These are phyloP conservation scores for Mortierella sp. DNA, from an alignment of 371 early-diverging fungal species.

Conservation along the genomic window DNA sequence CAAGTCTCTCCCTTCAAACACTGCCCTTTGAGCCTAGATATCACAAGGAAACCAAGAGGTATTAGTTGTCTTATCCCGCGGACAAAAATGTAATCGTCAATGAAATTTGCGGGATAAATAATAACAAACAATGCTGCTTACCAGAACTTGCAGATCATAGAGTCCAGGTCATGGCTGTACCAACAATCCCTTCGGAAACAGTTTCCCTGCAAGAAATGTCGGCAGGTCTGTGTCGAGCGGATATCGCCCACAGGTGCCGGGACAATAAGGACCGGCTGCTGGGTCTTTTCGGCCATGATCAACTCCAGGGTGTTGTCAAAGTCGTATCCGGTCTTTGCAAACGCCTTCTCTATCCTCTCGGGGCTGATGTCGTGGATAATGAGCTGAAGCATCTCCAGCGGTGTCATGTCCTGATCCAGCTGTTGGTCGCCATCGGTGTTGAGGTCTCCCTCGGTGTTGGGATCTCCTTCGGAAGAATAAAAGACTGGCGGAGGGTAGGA, in stretches of 20 bases:
- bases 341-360: constrained; percentile 60
- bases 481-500: constrained; percentile 45
- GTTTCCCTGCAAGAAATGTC: constrained; percentile 82
- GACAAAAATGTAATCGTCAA: not conserved
- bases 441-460: constrained; percentile 1
- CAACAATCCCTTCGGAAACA: constrained; percentile 86
- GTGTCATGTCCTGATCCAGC: constrained; percentile 65
- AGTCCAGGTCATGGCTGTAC: constrained; percentile 83
- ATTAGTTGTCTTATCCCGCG: not conserved
- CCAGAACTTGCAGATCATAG: constrained; percentile 83
- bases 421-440: not conserved
- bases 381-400: constrained; percentile 67
- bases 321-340: constrained; percentile 65
- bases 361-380: constrained; percentile 66
- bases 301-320: constrained; percentile 54
- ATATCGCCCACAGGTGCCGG: constrained; percentile 26
- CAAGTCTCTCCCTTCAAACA: constrained; percentile 80
- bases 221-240: constrained; percentile 71
- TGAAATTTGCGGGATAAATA: not conserved
- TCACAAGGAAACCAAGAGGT: not conserved
- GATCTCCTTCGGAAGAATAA: constrained; percentile 27
- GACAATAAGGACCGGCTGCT: constrained; percentile 6
- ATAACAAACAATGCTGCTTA: constrained; percentile 34
- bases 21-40: constrained; percentile 69
- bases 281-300: constrained; percentile 21